These are phyloP conservation scores for Wickerhamomyces sp. DNA, from an alignment of 1,139 yeast genomes.

Conservation along the genomic window DNA sequence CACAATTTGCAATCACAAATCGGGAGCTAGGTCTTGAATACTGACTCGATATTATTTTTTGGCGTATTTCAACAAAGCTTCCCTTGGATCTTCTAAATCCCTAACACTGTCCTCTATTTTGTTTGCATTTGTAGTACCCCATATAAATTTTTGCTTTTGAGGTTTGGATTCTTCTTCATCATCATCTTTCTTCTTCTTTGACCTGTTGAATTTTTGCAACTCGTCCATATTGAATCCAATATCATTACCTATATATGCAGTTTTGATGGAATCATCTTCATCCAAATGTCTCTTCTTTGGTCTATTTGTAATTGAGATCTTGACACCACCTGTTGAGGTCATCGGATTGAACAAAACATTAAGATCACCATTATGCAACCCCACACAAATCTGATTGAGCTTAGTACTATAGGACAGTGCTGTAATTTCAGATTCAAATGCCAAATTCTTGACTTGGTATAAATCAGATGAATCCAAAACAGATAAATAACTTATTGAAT, in stretches of 20 bases:
- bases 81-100: conserved; percentile 32
- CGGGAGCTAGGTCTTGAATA: conserved; percentile 4
- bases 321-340: conserved; percentile 31
- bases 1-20: conserved; percentile 2
- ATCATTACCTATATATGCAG: conserved; percentile 24
- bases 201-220: conserved; percentile 10
- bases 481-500: conserved; percentile 17
- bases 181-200: conserved; percentile 9
- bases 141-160: conserved; percentile 8
- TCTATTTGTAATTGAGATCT: conserved; percentile 28
- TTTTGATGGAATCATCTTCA: conserved; percentile 19
- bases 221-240: conserved; percentile 24
- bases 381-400: conserved; percentile 33
- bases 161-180: neutral
- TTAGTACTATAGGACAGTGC: conserved; percentile 26
- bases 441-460: conserved; percentile 23
- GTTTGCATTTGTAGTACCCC: conserved; percentile 12
- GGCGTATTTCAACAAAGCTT: conserved; percentile 31
- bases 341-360: conserved; percentile 31
- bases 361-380: conserved; percentile 28
- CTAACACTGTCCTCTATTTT: conserved; percentile 9
- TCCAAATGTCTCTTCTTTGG: conserved; percentile 33
- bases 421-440: conserved; percentile 19
- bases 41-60: conserved; percentile 15
- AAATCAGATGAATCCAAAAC: conserved; percentile 34